phyloP scores from a whole-genome alignment of 1,139 yeast species.

The Starmera stellimalicola region DNA sequence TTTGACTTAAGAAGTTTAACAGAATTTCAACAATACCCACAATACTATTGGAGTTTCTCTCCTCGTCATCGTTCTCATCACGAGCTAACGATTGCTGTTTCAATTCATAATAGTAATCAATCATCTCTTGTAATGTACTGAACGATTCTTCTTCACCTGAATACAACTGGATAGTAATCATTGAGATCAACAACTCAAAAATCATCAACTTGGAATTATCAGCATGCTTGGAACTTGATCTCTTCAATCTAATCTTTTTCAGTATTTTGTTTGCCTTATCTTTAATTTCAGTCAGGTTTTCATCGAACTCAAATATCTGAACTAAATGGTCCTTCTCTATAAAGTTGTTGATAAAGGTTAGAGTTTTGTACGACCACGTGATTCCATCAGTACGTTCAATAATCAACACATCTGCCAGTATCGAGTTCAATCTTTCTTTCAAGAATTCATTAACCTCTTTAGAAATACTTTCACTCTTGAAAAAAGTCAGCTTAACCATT shows the following conservation, averaged over 20 bases:
- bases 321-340: conserved; percentile 23
- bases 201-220: conserved; percentile 33
- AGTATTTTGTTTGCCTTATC: conserved; percentile 43
- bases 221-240: conserved; percentile 28
- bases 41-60: conserved; percentile 32
- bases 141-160: conserved; percentile 76
- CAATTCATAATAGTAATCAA: conserved; percentile 37
- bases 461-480: conserved; percentile 19
- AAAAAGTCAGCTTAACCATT: conserved; percentile 48
- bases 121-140: conserved; percentile 64
- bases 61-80: conserved; percentile 22
- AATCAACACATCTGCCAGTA: conserved; percentile 50
- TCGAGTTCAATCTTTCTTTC: conserved; percentile 54
- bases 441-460: conserved; percentile 30
- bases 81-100: conserved; percentile 22
- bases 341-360: conserved; percentile 22
- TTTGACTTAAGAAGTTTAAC: conserved; percentile 65
- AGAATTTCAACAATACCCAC: conserved; percentile 73
- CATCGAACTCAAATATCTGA: conserved; percentile 43
- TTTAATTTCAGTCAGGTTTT: conserved; percentile 39
- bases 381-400: conserved; percentile 32
- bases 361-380: conserved; percentile 52
- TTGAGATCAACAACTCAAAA: conserved; percentile 61
- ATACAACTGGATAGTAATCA: conserved; percentile 71
- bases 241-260: conserved; percentile 32